Base-by-base conservation (phyloP, 2,329 filamentous ascomycete species). In the Penicillium sp. region DNA sequence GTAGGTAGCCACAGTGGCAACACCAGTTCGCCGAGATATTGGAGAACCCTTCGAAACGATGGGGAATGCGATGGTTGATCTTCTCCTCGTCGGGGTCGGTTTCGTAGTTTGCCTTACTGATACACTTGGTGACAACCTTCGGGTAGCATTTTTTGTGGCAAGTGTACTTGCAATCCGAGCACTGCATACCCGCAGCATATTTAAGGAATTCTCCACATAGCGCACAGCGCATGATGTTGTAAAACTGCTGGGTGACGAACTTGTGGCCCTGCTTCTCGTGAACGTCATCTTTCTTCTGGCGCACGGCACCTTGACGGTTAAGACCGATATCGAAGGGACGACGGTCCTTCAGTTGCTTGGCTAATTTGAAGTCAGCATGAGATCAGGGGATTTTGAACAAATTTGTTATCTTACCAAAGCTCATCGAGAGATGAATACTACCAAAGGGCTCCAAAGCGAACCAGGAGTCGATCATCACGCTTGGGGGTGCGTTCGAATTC, bases 191-290 rank as follows among this genome's bases (percentile, higher is more conserved):
- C 23, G 95, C 91, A 49, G 93, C 96, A 74, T 98, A 98, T 74
- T 98, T 99, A 78, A 99, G 88, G 72, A 99, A 98, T 66, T 99
- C 95, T 59, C 93, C 95, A 74, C 95, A 99, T 35, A 98, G 87
- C 14, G 95, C 95, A 77, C 95, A 99, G 61, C 95, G 93, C 95
- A 99, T 99, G 72, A 99, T 97, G 83, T 98, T 99, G 87, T 98
- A 99, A 77, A 99, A 99, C 75, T 97, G 95, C 75, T 97, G 93
- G 71, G 95, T 91, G 55, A 98, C 89, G 72, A 99, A 99, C 79
- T 98, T 99, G 87, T 99, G 95, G 49, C 95, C 95, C 73, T 96
- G 97, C 82, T 97, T 96, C 79, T 99, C 95, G 78, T 97, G 91
- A 4, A 99, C 89, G 70, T 98, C 93, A 76, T 99, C 95, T 80